phyloP scores from a whole-genome alignment of 495 filamentous ascomycete genomes.

The Aspergillus leporis region DNA sequence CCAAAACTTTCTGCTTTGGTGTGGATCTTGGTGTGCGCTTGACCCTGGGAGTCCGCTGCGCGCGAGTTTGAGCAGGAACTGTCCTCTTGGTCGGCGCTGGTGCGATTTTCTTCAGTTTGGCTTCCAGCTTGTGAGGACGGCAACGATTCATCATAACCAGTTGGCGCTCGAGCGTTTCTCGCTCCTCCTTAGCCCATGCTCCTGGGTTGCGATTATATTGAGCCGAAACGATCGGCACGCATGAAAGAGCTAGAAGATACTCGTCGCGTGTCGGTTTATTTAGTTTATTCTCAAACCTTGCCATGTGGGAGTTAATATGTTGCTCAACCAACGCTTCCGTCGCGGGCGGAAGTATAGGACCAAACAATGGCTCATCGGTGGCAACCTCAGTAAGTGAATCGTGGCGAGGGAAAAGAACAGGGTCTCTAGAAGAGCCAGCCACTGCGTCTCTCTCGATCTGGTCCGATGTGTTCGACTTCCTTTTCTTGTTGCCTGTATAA shows the following conservation, averaged over 20 bases:
- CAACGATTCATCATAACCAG: slow-evolving; percentile 46
- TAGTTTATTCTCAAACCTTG: slow-evolving; percentile 52
- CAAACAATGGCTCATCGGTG: slow-evolving; percentile 59
- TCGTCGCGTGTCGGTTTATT: slow-evolving; percentile 69
- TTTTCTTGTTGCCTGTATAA: slow-evolving; percentile 54
- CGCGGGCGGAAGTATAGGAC: slow-evolving; percentile 43
- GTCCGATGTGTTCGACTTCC: slow-evolving; percentile 46
- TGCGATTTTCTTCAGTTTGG: slow-evolving; percentile 48
- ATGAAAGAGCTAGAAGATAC: slow-evolving; percentile 66
- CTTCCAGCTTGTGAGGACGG: slow-evolving; percentile 29
- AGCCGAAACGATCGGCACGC: slow-evolving; percentile 63
- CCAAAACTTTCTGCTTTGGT: slow-evolving; percentile 48
- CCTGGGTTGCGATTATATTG: slow-evolving; percentile 58
- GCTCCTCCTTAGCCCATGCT: slow-evolving; percentile 64
- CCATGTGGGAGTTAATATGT: slow-evolving; percentile 66
- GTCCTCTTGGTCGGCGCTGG: slow-evolving; percentile 43
- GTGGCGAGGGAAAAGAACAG: slow-evolving; percentile 59
- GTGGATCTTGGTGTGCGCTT: slow-evolving; percentile 50
- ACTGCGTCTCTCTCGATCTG: slow-evolving; percentile 36
- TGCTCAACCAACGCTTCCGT: slow-evolving; percentile 59
- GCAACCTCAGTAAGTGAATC: slow-evolving; percentile 43
- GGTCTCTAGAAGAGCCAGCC: slow-evolving; percentile 50
- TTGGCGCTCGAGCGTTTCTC: slow-evolving; percentile 56
- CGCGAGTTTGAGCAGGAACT: slow-evolving; percentile 29
- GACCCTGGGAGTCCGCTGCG: slow-evolving; percentile 37